phyloP scores from a whole-genome alignment of 2,329 filamentous ascomycete genomes.

The Fusarium anguioides region DNA sequence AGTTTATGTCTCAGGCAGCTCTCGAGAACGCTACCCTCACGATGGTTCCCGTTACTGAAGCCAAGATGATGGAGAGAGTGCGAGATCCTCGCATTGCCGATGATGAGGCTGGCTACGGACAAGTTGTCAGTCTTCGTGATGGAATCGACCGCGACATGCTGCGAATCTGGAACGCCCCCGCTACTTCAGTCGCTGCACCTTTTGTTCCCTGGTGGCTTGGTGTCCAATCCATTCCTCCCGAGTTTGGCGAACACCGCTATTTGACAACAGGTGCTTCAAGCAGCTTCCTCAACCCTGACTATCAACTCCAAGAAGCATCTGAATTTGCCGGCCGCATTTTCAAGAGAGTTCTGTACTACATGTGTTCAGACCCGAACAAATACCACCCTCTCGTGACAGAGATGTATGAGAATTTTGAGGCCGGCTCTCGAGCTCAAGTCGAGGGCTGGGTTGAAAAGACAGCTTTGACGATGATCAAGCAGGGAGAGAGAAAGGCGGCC shows the following conservation, averaged over 20 bases:
- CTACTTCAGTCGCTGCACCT: constrained; percentile 30
- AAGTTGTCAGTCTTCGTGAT: constrained; percentile 31
- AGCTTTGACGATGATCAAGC: constrained; percentile 23
- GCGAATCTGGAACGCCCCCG: constrained; percentile 39
- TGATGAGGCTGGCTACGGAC: constrained; percentile 39
- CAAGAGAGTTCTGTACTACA: constrained; percentile 39
- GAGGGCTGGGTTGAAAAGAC: constrained; percentile 38
- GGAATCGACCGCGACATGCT: constrained; percentile 34
- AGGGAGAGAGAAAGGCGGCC: constrained; percentile 30
- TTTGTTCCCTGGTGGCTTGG: constrained; percentile 43
- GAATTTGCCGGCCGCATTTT: constrained; percentile 39
- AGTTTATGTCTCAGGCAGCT: constrained; percentile 41
- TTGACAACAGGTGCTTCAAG: constrained; percentile 38
- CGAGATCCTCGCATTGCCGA: constrained; percentile 39
- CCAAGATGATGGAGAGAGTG: constrained; percentile 39
- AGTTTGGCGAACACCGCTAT: constrained; percentile 39
- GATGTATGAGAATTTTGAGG: constrained; percentile 26
- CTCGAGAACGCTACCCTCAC: constrained; percentile 35
- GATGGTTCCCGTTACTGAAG: constrained; percentile 38
- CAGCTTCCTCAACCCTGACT: constrained; percentile 42
- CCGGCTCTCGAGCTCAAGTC: constrained; percentile 27
- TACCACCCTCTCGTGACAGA: constrained; percentile 35
- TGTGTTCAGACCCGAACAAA: constrained; percentile 35
- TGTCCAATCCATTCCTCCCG: constrained; percentile 32
- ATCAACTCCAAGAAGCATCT: constrained; percentile 39